Evolutionary conservation across 257 asterid genomes (phyloP), one percentile per base, ranked within the genome.

Genomic region (Solanum clarkiae): DNA sequence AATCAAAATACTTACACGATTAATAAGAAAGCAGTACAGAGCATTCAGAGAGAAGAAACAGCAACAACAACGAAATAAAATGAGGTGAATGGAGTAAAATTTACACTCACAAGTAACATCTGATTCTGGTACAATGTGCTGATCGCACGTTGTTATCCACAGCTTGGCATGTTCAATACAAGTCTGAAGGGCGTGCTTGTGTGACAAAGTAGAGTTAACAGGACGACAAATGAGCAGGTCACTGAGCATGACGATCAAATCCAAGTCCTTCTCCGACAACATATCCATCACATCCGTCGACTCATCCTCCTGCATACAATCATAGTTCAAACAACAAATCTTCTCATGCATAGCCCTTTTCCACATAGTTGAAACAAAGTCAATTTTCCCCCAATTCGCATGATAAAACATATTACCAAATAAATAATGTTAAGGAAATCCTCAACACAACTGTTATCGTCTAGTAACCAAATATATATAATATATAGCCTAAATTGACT

Each of bases 221-320:
- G 98, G 94, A 84, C 98, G 90, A 1, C 97, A 94, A 81, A 90
- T 87, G 88, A 94, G 60, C 63, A 90, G 68, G 7, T 90, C 88
- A 20, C 94, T 97, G 3, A 94, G 91, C 92, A 81, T 85, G 18
- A 97, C 88, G 84, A 96, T 91, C 88, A 92, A 86, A 84, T 96
- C 98, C 93, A 96, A 88, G 82, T 96, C 99, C 85, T 86, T 74
- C 85, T 97, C 98, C 17, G 90, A 92, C 86, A 95, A 80, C 70
- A 92, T 89, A 77, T 92, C 98, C 11, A 89, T 90, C 0, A 90
- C 91, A 14, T 89, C 83, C 20, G 49, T 70, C 0, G 80, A 83
- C 20, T 91, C 98, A 65, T 93, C 99, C 65, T 94, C 98, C 14
- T 98, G 94, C 45, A 96, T 97, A 80, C 90, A 92, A 89, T 96